phyloP scores from a whole-genome alignment of 305 asterid species.

The Rubia peregrina region DNA sequence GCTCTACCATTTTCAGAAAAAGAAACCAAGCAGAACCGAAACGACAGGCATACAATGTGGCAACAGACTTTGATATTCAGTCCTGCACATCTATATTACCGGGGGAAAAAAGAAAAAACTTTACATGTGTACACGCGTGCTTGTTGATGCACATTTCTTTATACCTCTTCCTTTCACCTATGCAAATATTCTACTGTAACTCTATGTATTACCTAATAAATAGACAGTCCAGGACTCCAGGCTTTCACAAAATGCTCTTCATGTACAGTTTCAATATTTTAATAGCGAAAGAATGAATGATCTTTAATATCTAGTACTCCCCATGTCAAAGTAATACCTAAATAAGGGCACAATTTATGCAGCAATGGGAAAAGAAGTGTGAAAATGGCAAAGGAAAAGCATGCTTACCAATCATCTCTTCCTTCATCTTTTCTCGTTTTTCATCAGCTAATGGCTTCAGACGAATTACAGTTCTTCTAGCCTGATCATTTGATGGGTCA shows the following conservation, averaged over 20 bases:
- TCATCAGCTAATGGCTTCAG: conserved; percentile 90
- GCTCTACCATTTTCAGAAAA: neutral
- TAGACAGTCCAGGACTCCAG: neutral
- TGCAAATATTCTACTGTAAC: neutral
- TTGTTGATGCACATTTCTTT: no score
- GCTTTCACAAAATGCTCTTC: neutral
- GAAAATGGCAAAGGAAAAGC: neutral
- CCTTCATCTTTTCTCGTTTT: conserved; percentile 94
- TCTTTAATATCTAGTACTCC: neutral
- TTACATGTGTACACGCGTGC: no score
- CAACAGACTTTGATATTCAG: neutral
- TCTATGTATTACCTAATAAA: neutral
- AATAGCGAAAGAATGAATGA: neutral
- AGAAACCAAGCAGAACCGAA: neutral
- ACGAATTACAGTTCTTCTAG: conserved; percentile 59
- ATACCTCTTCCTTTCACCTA: neutral
- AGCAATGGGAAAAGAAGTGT: neutral
- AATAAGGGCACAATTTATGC: neutral
- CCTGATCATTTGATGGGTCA: conserved; percentile 74
- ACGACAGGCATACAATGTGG: neutral
- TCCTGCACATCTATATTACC: neutral
- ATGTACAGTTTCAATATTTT: no score
- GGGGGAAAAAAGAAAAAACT: no score
- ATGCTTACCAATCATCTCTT: conserved; percentile 89
- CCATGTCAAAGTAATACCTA: neutral